phyloP scores from a whole-genome alignment of 805 yeast genomes.

The Pichia membranifaciens region DNA sequence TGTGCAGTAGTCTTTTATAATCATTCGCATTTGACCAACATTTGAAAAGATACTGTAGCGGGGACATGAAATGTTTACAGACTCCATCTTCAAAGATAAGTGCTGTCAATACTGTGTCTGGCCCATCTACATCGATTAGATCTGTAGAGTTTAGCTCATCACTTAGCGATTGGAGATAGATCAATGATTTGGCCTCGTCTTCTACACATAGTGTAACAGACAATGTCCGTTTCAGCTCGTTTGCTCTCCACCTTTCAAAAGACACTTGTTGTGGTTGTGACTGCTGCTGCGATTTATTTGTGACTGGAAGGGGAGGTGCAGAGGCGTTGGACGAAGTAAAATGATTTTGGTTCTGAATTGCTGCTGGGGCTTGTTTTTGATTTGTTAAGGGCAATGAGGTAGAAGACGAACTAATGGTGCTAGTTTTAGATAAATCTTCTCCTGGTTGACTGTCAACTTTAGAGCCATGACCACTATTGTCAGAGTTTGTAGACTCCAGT shows the following conservation, averaged over 20 bases:
- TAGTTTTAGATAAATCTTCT: no score
- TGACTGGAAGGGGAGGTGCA: no score
- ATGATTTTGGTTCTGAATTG: neutral
- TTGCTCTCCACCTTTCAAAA: constrained; percentile 37
- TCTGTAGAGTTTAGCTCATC: constrained; percentile 19
- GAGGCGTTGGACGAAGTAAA: no score
- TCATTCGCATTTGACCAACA: constrained; percentile 39
- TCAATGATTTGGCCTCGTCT: constrained; percentile 17
- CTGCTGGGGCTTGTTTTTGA: no score
- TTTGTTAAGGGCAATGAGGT: no score
- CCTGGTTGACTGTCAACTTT: no score
- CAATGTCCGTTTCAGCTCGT: constrained; percentile 34
- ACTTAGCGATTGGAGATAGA: constrained; percentile 21
- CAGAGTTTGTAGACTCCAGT: neutral
- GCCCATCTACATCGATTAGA: constrained; percentile 26
- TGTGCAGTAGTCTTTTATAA: constrained; percentile 37
- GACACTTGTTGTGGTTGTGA: constrained; percentile 11
- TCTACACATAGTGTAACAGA: constrained; percentile 29
- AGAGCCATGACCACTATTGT: neutral
- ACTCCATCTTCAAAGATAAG: constrained; percentile 50
- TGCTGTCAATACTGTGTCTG: constrained; percentile 53
- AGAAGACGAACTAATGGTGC: no score
- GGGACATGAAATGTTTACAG: constrained; percentile 23
- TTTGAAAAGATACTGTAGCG: constrained; percentile 43
- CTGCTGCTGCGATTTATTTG: neutral